Conservation (phyloP, 129 eudicot species). For the Glebionis coronaria region DNA sequence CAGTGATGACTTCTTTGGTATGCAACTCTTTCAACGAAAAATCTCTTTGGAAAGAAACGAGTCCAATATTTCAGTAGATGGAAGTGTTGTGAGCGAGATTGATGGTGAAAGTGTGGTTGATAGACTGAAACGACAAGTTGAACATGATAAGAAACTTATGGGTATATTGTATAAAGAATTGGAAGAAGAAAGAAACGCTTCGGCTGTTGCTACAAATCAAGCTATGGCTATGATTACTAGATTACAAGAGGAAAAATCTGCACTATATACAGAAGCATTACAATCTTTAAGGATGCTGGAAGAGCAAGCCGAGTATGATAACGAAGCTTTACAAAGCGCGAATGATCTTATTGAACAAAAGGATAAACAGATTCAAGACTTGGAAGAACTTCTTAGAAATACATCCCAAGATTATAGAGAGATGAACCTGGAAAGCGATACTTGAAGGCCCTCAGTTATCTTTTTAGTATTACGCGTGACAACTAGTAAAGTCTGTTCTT, state of each 20-base stretch:
- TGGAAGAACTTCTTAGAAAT: slow-evolving; percentile 50
- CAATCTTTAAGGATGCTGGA: slow-evolving; percentile 93
- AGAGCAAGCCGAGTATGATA: slow-evolving; percentile 92
- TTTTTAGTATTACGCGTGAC: background rate
- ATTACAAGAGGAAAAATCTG: slow-evolving; percentile 94
- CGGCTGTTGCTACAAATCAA: slow-evolving; percentile 85
- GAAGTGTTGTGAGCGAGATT: slow-evolving; percentile 68
- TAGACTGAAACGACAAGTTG: slow-evolving; percentile 73
- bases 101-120: slow-evolving; percentile 81
- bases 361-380: slow-evolving; percentile 62
- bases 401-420: slow-evolving; percentile 30
- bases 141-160: slow-evolving; percentile 75
- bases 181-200: slow-evolving; percentile 97
- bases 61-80: slow-evolving; percentile 76
- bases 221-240: slow-evolving; percentile 99
- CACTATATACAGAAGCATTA: slow-evolving; percentile 84
- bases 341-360: slow-evolving; percentile 68
- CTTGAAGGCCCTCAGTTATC: background rate
- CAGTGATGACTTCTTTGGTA: slow-evolving; percentile 56
- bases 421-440: background rate
- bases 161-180: slow-evolving; percentile 65
- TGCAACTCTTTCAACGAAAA: slow-evolving; percentile 64
- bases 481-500: background rate
- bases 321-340: slow-evolving; percentile 75
- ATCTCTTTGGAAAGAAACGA: slow-evolving; percentile 90